Base-by-base conservation (phyloP, 1,284 basidiomycete species). In the Leccinum griseonigrum region DNA sequence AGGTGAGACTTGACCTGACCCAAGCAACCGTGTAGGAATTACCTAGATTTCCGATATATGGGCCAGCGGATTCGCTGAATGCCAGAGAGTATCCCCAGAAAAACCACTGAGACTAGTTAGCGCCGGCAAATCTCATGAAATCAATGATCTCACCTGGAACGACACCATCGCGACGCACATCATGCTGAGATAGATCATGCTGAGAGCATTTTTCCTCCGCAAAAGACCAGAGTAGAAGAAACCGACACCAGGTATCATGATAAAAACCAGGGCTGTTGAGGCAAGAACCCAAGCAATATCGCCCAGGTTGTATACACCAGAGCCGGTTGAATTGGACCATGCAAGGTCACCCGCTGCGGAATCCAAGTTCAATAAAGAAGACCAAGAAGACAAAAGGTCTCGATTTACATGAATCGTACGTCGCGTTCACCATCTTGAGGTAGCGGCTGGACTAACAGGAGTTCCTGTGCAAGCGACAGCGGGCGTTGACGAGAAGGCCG, bases 211-310 rank as follows among this genome's bases (percentile, higher is more conserved):
- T 77, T 97, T 97, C 52, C 93, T 84, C 58, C 93, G 81, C 54
- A 89, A 75, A 38, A 91, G 79, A 68, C 95, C 95, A 34, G 93
- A 91, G 77, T 97, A 97, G 81, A 97, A 94, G 76, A 88, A 94
- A 29, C 92, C 92, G 64, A 94, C 85, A 63, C 93, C 93, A 18
- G 94, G 94, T 73, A 94, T 84, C 95, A 97, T 97, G 76, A 97
- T 83, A 85, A 90, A 95, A 31, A 97, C 94, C 60, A 91, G 78
- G 22, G 88, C 88, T 0, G 86, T 92, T 11, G 83, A 83, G 4
- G 85, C 77, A 63, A 92, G 77, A 58, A 85, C 81, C 89, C 90
- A 95, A 36, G 91, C 88, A 60, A 92, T 91, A 75, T 95, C 91
- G 65, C 92, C 92, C 28, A 84, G 78, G 74, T 88, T 88, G 78